Percentiles rank a stretch among this genome's conserved stretches.
phyloP scores from a whole-genome alignment of 164 flowering plant genomes.

The Pachysandra terminalis region DNA sequence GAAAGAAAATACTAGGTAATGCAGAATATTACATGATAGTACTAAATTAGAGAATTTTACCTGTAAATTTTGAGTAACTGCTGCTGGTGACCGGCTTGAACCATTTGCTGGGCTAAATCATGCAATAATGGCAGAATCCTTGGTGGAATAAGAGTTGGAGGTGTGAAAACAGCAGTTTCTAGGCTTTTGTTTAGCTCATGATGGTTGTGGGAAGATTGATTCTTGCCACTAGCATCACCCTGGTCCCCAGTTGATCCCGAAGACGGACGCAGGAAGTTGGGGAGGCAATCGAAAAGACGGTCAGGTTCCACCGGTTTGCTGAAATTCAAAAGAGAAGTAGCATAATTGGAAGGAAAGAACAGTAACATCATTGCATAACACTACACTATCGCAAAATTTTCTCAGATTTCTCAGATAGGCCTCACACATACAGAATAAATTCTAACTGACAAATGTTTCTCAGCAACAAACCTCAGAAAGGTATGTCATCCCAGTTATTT shows the following conservation, averaged over 20 bases:
- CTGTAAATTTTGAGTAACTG: constrained; percentile 70
- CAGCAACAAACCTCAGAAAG: no score
- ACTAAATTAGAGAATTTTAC: constrained; percentile 22
- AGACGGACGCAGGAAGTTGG: constrained; percentile 71
- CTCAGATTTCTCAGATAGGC: not conserved
- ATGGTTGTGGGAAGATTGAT: constrained; percentile 23
- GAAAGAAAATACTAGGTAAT: not conserved
- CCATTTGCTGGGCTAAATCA: constrained; percentile 81
- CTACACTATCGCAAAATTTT: no score
- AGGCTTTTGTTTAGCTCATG: constrained; percentile 38
- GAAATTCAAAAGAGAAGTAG: constrained; percentile 22
- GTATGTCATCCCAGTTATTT: no score
- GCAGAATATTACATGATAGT: not conserved
- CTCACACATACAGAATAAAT: not conserved
- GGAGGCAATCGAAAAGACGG: constrained; percentile 88
- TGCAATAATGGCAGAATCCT: constrained; percentile 83
- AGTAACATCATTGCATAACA: not conserved
- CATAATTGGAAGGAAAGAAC: not conserved
- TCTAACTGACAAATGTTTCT: not conserved
- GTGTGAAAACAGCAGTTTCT: constrained; percentile 62
- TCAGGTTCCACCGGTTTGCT: constrained; percentile 98
- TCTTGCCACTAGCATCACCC: constrained; percentile 38
- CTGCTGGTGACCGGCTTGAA: constrained; percentile 73
- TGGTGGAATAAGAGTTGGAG: constrained; percentile 85
- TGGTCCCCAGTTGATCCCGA: constrained; percentile 57